A percentile compares a stretch with the other conserved stretches of the same genome.
Evolutionary conservation across 768 basidiomycete genomes (phyloP).

Genomic region (Podaxis carcinomalis): DNA sequence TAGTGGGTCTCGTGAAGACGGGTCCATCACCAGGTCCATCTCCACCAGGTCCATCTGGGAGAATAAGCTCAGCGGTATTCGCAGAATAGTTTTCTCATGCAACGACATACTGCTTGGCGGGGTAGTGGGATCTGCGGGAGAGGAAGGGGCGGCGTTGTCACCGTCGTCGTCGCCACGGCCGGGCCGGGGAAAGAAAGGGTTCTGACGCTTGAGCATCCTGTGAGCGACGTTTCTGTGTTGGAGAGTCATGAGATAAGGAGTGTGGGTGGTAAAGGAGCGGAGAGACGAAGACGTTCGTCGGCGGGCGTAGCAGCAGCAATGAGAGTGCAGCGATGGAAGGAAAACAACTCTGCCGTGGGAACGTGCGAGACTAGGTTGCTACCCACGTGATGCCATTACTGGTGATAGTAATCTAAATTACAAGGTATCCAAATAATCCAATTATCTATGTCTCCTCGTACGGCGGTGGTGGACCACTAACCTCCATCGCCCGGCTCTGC

Average conservation of each 20-base stretch:
- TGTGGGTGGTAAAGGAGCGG: slow-evolving; percentile 21
- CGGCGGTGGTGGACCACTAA: neutral
- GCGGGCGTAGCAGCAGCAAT: neutral
- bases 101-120: neutral
- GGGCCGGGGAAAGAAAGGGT: neutral
- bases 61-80: neutral
- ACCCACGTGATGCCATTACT: neutral
- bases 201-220: slow-evolving; percentile 22
- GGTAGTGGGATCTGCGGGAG: neutral
- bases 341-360: slow-evolving; percentile 7
- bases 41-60: neutral
- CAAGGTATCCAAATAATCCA: too few relatives aligned
- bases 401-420: neutral
- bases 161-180: neutral
- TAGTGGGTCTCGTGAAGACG: neutral
- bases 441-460: neutral
- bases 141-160: neutral
- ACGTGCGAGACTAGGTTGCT: neutral
- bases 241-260: slow-evolving; percentile 25
- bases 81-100: neutral
- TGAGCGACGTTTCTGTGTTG: slow-evolving; percentile 25
- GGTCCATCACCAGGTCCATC: neutral
- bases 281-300: slow-evolving; percentile 10
- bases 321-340: slow-evolving; percentile 6
- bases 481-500: neutral